Base-by-base conservation (phyloP, 2,329 filamentous ascomycete species). In the Botryotinia calthae region DNA sequence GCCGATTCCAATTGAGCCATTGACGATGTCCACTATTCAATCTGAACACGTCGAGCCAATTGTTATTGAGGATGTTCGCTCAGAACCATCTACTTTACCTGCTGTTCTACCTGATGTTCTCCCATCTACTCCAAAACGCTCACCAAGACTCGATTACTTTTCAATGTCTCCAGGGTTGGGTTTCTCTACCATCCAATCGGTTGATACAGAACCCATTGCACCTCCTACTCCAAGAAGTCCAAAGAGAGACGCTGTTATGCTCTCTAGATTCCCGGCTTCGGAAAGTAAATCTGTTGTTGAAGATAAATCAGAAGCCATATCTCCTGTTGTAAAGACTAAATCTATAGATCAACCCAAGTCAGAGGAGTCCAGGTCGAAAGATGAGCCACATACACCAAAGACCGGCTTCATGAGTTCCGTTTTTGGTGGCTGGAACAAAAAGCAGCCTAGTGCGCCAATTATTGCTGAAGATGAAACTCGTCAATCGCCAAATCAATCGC, bases 391-490 rank as follows among this genome's bases (percentile, higher is more conserved):
- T 72, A 83, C 83, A 31, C 82, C 84, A 78, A 82, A 80, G 78
- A 80, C 81, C 76, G 81, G 80, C 46, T 80, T 85, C 72, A 81
- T 86, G 73, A 82, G 82, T 62, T 81, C 84, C 75, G 80, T 85
- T 66, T 80, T 85, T 79, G 81, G 84, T 73, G 81, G 84, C 73
- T 84, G 85, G 77, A 83, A 83, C 73, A 86, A 76, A 83, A 82
- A 73, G 79, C 81, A 31, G 77, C 81, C 82, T n/a, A 37, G 28
- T 70, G 22, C 66, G 0, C 84, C 85, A 14, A 78, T 87, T 68
- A 90, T 92, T 79, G 88, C 88, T 4, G 90, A 92, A 79, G 90
- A 93, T 77, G 87, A 89, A 74, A 89, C 88, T 4, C 84, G 86
- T 59, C 88, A 90, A 76, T 86, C 86, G 48, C 84, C 83, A 25